A percentile compares a stretch with the other conserved stretches of the same genome.
Evolutionary conservation across 371 early-diverging fungal species (phyloP).

Genomic region (Haplosporangium sp.): DNA sequence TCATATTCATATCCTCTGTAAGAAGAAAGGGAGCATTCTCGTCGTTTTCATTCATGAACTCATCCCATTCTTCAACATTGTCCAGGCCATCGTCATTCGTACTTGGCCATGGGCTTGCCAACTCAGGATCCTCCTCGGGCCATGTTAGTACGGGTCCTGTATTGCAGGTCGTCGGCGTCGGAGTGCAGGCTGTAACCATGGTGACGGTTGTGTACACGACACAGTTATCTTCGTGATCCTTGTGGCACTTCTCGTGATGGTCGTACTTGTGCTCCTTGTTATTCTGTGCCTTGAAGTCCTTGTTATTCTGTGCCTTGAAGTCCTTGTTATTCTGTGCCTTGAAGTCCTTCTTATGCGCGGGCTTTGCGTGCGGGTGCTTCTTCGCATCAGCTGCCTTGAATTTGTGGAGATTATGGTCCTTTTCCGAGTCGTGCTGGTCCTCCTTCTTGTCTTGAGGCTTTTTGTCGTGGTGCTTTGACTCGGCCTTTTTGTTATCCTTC

Average conservation of each 20-base stretch:
- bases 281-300: constrained; percentile 3
- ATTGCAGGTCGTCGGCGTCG: constrained; percentile 5
- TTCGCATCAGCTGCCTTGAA: not conserved
- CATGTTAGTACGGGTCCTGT: too few relatives aligned
- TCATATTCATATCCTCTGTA: too few relatives aligned
- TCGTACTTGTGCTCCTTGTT: not conserved
- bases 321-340: constrained; percentile 7
- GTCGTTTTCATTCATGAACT: constrained; percentile 1
- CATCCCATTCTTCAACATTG: not conserved
- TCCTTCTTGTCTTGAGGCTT: constrained; percentile 5
- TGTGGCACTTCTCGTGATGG: constrained; percentile 4
- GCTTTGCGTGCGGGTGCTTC: not conserved
- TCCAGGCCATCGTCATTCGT: not conserved
- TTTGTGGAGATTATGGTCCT: constrained; percentile 12
- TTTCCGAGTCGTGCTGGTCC: not conserved
- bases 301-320: constrained; percentile 6
- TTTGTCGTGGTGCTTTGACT: not conserved
- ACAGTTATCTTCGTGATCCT: constrained; percentile 12
- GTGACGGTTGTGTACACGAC: constrained; percentile 27
- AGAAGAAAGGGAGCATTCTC: not conserved
- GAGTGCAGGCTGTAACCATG: constrained; percentile 14
- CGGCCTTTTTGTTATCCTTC: constrained; percentile 8
- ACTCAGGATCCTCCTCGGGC: not conserved
- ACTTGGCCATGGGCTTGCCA: not conserved
- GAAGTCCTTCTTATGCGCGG: not conserved